Base-by-base conservation (phyloP, 129 eudicot species). In the Scalesia atractyloides region DNA sequence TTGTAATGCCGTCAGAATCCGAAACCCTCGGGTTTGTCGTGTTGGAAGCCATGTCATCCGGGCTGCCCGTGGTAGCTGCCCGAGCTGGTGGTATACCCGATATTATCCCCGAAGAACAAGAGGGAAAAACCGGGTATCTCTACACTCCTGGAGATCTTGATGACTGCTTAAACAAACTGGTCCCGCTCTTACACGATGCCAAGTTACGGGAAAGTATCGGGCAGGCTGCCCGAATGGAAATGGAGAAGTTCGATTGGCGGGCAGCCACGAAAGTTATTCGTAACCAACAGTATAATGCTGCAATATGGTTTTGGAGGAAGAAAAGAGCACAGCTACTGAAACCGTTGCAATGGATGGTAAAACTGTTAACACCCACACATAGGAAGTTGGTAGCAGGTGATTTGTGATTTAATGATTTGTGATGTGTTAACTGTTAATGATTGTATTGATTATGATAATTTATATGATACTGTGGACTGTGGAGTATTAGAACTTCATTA, bases 261-360 rank as follows among this genome's bases (percentile, higher is more conserved):
- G 97, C 99, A 19, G 96, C 97, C 67, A 94, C 99, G 0, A 69
- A 73, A 73, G 84, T 73, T 76, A 94, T 94, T 20, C 86, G 99
- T 26, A 90, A 94, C 62, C 94, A 90, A 63, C 92, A 94, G 26
- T 90, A 94, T 60, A 86, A 86, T 34, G 91, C 93, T 72, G 99
- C 99, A 1, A 94, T 94, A 61, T 90, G 99, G 99, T 94, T 90
- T 77, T 94, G 99, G 99, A 80, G 85, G 86, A 90, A 88, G 81
- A 90, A 84, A 73, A 88, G 89, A 61, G 93, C 86, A 0, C 85
- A 87, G 61, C 66, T 90, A 16, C 30, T 86, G 60, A 76, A 77
- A 68, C 99, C 97, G 24, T 68, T 94, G 46, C 99, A 88, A 59
- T 84, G 99, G 99, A 22, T 94, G 52, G 64, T 81, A 0, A 82